These are phyloP conservation scores for Miscanthus sacchariflorus DNA, from an alignment of 202 grass and related monocot species.

Conservation along the genomic window DNA sequence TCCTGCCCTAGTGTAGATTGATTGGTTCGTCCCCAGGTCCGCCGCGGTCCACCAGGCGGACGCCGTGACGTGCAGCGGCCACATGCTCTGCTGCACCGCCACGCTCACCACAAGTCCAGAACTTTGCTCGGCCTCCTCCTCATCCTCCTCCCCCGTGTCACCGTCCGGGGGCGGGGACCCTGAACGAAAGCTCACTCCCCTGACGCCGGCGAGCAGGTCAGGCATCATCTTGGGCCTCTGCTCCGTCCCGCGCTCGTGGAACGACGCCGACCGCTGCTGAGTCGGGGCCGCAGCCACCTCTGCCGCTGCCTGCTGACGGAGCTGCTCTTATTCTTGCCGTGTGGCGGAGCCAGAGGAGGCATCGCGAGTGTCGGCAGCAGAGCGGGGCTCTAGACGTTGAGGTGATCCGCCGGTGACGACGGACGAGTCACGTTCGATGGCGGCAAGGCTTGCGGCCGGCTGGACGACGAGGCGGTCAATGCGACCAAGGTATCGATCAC, in stretches of 20 bases:
- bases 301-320: neutral
- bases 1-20: too few relatives aligned
- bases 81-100: conserved; percentile 75
- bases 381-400: neutral
- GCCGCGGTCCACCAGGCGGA: conserved; percentile 57
- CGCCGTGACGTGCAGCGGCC: conserved; percentile 90
- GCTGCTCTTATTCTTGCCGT: conserved; percentile 24
- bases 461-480: conserved; percentile 10
- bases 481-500: neutral
- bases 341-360: conserved; percentile 42
- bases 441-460: conserved; percentile 15
- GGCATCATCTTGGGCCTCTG: conserved; percentile 71
- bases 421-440: conserved; percentile 32
- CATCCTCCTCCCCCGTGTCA: neutral
- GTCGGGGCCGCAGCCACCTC: neutral
- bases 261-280: conserved; percentile 63
- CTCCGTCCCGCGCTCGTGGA: conserved; percentile 62
- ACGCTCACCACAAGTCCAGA: conserved; percentile 61
- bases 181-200: conserved; percentile 25
- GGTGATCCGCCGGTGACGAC: neutral
- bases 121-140: conserved; percentile 74
- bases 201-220: conserved; percentile 61
- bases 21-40: too few relatives aligned
- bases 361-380: neutral
- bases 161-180: neutral